Evolutionary conservation across 2,329 filamentous ascomycete species (phyloP).

Genomic region (Cercospora sesami): DNA sequence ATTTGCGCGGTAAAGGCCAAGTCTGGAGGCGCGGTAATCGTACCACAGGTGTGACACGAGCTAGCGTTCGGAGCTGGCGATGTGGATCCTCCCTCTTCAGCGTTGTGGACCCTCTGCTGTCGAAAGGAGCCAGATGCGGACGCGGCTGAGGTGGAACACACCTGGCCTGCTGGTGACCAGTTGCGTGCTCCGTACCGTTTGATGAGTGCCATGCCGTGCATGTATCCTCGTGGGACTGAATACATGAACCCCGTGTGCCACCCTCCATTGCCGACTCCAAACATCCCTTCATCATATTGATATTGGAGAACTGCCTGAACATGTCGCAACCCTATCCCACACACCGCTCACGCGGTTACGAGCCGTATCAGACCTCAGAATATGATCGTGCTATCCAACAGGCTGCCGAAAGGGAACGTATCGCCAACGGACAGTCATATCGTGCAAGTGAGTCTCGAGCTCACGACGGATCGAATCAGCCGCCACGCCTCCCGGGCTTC

Average conservation of each 20-base stretch:
- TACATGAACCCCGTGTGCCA: conserved; percentile 14
- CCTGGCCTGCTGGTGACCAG: conserved; percentile 9
- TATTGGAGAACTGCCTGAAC: not conserved
- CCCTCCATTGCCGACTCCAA: not conserved
- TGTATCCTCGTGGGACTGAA: conserved; percentile 7
- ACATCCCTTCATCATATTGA: not conserved
- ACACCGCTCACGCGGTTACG: not conserved
- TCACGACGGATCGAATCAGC: not conserved
- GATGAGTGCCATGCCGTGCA: not conserved
- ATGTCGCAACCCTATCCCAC: conserved; percentile 5
- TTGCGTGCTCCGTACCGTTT: conserved; percentile 9
- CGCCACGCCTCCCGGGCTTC: conserved; percentile 14
- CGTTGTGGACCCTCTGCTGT: not conserved
- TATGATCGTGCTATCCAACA: conserved; percentile 13
- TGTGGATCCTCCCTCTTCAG: not conserved
- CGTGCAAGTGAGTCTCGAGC: not conserved
- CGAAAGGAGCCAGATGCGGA: not conserved
- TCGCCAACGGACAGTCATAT: not conserved
- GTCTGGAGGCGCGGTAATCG: not conserved
- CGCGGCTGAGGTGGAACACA: not conserved
- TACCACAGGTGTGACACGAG: conserved; percentile 5
- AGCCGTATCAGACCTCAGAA: conserved; percentile 14
- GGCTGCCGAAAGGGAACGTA: conserved; percentile 5
- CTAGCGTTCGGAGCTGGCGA: conserved; percentile 1
- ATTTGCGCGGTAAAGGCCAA: not conserved